Conservation (phyloP, 305 asterid genomes). For the Fraxinus platypoda region DNA sequence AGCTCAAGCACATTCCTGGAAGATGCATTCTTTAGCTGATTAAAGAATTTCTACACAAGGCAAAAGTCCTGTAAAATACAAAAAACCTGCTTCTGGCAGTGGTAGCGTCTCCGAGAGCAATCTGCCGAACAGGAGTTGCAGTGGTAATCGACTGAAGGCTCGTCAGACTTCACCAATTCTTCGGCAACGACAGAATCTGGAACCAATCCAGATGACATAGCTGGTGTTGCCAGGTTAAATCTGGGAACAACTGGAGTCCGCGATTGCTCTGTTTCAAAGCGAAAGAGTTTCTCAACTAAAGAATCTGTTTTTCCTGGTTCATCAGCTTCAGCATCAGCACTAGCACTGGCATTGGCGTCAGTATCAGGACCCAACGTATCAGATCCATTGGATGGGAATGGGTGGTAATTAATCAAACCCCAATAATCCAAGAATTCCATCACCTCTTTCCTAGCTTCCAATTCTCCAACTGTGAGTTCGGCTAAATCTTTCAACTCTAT, state of each 20-base stretch:
- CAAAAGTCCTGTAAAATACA: conserved; percentile 22
- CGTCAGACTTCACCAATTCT: conserved; percentile 85
- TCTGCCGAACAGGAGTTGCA: conserved; percentile 98
- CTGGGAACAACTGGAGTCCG: conserved; percentile 53
- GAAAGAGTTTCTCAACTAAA: conserved; percentile 62
- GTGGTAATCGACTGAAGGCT: conserved; percentile 83
- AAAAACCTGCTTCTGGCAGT: conserved; percentile 95
- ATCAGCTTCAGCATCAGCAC: conserved; percentile 37
- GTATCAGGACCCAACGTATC: conserved; percentile 34
- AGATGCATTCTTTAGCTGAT: background rate
- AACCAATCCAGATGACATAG: conserved; percentile 62
- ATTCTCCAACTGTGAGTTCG: conserved; percentile 70
- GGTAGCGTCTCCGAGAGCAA: conserved; percentile 96
- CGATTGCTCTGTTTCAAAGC: conserved; percentile 67
- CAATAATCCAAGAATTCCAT: conserved; percentile 97
- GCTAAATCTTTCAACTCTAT: conserved; percentile 71
- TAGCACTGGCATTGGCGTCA: conserved; percentile 31
- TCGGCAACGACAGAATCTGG: conserved; percentile 77
- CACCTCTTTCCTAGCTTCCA: conserved; percentile 82
- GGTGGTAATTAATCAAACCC: conserved; percentile 97
- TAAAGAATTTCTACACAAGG: background rate
- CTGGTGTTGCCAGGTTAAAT: conserved; percentile 47
- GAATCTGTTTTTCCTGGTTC: conserved; percentile 44
- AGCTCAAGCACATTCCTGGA: background rate
- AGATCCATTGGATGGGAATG: conserved; percentile 61